Evolutionary conservation across 192 early-diverging fungal species (phyloP).

Genomic region (Linnemannia schmuckeri): DNA sequence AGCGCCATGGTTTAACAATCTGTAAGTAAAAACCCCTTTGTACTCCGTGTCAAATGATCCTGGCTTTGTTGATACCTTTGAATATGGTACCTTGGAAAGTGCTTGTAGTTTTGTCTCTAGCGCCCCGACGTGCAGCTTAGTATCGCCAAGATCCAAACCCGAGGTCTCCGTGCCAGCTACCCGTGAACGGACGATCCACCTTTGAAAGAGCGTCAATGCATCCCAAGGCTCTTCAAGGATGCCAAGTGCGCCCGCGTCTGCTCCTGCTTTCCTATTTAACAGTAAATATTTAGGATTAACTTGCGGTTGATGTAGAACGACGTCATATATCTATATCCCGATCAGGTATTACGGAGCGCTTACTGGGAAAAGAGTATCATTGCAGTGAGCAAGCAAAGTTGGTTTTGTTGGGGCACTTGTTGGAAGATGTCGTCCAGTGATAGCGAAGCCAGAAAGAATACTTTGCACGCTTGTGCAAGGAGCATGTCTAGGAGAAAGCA

Average conservation of each 20-base stretch:
- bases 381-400: conserved; percentile 41
- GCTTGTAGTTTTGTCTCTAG: conserved; percentile 21
- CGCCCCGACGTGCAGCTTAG: conserved; percentile 22
- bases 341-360: neutral
- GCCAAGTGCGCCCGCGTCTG: conserved; percentile 8
- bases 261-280: conserved; percentile 22
- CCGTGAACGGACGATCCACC: conserved; percentile 43
- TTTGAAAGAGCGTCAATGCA: conserved; percentile 43
- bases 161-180: conserved; percentile 33
- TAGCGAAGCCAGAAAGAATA: conserved; percentile 23
- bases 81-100: conserved; percentile 11
- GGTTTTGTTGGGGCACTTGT: conserved; percentile 40
- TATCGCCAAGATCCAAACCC: conserved; percentile 47
- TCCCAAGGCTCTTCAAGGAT: conserved; percentile 36
- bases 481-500: conserved; percentile 33
- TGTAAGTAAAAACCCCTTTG: neutral
- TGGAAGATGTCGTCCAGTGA: conserved; percentile 44
- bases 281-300: neutral
- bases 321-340: neutral
- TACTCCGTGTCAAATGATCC: too few relatives aligned
- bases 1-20: neutral
- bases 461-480: conserved; percentile 42
- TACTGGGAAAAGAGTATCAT: conserved; percentile 43
- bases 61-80: neutral
- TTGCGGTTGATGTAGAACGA: neutral